phyloP scores from a whole-genome alignment of 805 yeast genomes.

The Alloascoidea africana region DNA sequence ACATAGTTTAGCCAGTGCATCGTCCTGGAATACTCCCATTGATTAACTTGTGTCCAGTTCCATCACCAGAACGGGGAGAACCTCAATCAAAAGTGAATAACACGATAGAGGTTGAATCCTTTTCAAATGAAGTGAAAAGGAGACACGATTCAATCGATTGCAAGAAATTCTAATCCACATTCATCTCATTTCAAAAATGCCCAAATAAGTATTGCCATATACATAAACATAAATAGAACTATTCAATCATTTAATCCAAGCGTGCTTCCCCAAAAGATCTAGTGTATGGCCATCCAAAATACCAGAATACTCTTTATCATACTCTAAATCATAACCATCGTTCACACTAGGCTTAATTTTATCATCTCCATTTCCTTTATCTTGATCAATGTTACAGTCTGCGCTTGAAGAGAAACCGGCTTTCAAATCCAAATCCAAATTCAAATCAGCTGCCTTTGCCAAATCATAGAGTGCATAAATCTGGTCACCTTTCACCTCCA shows the following conservation, averaged over 20 bases:
- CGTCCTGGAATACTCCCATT: too few relatives aligned
- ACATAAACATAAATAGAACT: background rate
- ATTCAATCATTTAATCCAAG: slow-evolving; percentile 5
- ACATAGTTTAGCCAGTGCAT: too few relatives aligned
- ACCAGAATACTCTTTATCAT: too few relatives aligned
- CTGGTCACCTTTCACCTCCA: slow-evolving; percentile 11
- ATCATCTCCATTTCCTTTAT: slow-evolving; percentile 2
- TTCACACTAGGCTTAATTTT: background rate
- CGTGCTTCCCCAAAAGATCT: slow-evolving; percentile 3
- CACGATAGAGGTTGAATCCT: background rate
- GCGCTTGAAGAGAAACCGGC: background rate
- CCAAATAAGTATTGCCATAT: too few relatives aligned
- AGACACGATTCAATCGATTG: too few relatives aligned
- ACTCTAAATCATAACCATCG: background rate
- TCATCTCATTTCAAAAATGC: too few relatives aligned
- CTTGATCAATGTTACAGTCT: slow-evolving; percentile 2
- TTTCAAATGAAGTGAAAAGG: background rate
- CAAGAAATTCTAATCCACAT: too few relatives aligned
- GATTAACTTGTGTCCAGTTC: too few relatives aligned
- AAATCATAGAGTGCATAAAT: slow-evolving; percentile 11
- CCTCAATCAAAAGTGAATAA: background rate
- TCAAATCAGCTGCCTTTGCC: background rate
- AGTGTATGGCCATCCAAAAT: slow-evolving; percentile 4
- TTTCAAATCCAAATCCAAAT: background rate
- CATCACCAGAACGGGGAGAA: too few relatives aligned